Evolutionary conservation across 2,329 filamentous ascomycete species (phyloP).

Genomic region (Trichoderma hamatum): DNA sequence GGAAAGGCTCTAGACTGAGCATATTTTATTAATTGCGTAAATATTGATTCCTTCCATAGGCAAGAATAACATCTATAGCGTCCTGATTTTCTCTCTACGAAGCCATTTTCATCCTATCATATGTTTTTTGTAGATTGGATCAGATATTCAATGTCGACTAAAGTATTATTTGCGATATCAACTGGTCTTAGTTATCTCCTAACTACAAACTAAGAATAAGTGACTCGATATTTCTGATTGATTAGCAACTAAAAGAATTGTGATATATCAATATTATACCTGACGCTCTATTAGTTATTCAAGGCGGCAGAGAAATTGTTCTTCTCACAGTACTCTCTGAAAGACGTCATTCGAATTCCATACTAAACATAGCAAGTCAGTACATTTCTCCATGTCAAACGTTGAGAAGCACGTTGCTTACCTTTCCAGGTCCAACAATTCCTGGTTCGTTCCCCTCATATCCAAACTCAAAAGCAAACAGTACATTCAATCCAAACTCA

Average conservation of each 20-base stretch:
- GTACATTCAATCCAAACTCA: conserved; percentile 29
- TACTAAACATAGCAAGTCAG: background rate
- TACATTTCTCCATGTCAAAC: background rate
- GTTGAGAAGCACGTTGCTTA: background rate
- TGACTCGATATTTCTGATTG: too few relatives aligned
- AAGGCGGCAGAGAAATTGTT: background rate
- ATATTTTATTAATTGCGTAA: background rate
- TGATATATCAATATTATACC: background rate
- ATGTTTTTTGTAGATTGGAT: too few relatives aligned
- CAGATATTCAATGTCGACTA: too few relatives aligned
- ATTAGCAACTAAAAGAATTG: too few relatives aligned
- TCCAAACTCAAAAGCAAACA: conserved; percentile 30
- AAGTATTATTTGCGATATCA: too few relatives aligned
- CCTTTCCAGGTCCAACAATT: conserved; percentile 27
- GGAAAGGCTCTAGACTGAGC: background rate
- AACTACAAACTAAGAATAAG: too few relatives aligned
- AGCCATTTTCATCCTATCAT: too few relatives aligned
- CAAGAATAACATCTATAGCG: background rate
- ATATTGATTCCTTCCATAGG: background rate
- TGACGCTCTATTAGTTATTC: background rate
- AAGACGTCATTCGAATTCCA: conserved; percentile 8
- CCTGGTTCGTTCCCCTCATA: conserved; percentile 29
- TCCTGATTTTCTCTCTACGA: too few relatives aligned
- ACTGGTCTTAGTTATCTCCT: too few relatives aligned
- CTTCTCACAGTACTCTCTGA: conserved; percentile 17